Base-by-base conservation (phyloP, 2,329 filamentous ascomycete species). In the Fusarium brachygibbosum region DNA sequence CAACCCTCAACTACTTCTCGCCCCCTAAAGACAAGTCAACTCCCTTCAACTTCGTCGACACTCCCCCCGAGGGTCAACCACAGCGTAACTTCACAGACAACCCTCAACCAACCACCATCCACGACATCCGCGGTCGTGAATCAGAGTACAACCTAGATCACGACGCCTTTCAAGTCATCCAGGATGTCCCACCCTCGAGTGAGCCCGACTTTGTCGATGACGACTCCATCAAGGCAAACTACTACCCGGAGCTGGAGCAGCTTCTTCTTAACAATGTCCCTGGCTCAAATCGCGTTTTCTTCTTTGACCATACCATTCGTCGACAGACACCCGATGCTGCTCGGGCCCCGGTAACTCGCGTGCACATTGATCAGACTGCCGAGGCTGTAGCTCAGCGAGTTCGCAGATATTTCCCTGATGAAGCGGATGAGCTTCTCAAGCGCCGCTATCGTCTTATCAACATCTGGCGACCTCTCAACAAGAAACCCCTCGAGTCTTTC, bases 291-390 rank as follows among this genome's bases (percentile, higher is more conserved):
- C 84, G 85, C 6, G 83, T 97, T 31, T 82, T 93, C 71, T 82
- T 97, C 76, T 97, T 97, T 80, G 93, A 97, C 83, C 92, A 97
- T 82, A 97, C 93, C 10, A 88, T 97, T 77, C 91, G 94, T n/a
- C 87, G 91, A 41, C 83, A 87, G 13, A 76, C 79, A 3, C 85
- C 88, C 0, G 79, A 82, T 54, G 86, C 91, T 0, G 78, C 79
- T n/a, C 87, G 93, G 48, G 83, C 82, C 2, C 93, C 94, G 3
- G 93, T 97, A 0, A 87, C 84, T 14, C 80, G 87, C 40, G 92
- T 92, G 0, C 94, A 97, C 79, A 91, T 97, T 66, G 94, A 97
- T 78, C 94, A 97, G 80, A 96, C 93, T 0, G 79, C 86, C 9
- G 78, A 78, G 17, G 90, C 91, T 0, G 89, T 91, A 1, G 85